These are phyloP conservation scores for Debaryomycetaceae sp. DNA, from an alignment of 1,139 yeast species.

Conservation along the genomic window DNA sequence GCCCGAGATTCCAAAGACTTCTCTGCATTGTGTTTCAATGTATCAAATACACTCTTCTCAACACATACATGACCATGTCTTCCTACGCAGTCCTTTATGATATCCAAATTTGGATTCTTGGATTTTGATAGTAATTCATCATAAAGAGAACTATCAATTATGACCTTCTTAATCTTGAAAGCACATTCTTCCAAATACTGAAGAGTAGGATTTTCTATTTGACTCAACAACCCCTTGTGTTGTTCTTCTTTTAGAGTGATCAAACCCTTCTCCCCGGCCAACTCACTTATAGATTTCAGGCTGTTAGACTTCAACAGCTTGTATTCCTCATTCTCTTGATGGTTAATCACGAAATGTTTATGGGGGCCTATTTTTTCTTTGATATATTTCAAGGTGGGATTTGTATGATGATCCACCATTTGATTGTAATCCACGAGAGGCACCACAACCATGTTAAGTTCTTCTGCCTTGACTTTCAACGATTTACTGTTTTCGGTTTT, in stretches of 20 bases:
- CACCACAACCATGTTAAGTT: constrained; percentile 17
- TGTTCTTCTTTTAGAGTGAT: background rate
- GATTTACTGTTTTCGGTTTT: constrained; percentile 10
- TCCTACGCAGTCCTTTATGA: constrained; percentile 26
- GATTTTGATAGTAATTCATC: background rate
- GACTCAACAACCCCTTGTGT: background rate
- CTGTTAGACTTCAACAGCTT: constrained; percentile 6
- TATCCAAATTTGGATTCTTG: background rate
- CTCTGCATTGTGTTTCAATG: background rate
- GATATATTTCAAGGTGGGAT: constrained; percentile 26
- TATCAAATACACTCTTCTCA: background rate
- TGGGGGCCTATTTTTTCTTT: constrained; percentile 18
- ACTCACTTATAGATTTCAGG: constrained; percentile 4
- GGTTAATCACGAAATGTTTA: constrained; percentile 16
- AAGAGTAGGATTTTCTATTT: background rate
- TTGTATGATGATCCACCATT: constrained; percentile 6
- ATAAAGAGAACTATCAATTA: background rate
- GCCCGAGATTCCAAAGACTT: background rate
- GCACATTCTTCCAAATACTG: background rate
- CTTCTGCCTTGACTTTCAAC: constrained; percentile 10
- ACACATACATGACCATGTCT: constrained; percentile 18
- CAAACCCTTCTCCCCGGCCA: background rate
- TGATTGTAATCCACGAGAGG: constrained; percentile 19
- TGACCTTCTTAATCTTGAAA: background rate
- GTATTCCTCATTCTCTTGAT: constrained; percentile 15